Conservation (phyloP, 495 filamentous ascomycete genomes). For the Neurospora sp. region DNA sequence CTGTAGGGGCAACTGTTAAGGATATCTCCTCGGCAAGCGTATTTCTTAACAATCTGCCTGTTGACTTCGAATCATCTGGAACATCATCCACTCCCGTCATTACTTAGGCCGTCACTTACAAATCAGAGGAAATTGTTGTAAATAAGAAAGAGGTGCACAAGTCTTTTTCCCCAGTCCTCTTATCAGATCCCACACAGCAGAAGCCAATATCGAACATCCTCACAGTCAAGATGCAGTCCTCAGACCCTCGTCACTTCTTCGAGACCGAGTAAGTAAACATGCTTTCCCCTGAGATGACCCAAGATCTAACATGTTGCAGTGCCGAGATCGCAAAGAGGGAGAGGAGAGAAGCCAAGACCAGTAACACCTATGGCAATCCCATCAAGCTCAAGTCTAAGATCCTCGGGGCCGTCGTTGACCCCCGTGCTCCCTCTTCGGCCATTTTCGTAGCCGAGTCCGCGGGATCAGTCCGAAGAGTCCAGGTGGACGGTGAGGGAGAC, state of each 20-base stretch:
- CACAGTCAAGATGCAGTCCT: conserved; percentile 21
- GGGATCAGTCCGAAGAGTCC: conserved; percentile 61
- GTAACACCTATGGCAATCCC: conserved; percentile 74
- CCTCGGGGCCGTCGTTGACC: conserved; percentile 63
- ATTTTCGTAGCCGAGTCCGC: conserved; percentile 78
- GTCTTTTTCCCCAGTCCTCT: neutral
- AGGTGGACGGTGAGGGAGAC: conserved; percentile 48
- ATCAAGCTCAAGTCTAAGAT: conserved; percentile 78
- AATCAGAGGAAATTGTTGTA: neutral
- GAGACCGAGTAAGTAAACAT: conserved; percentile 61
- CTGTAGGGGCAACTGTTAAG: neutral
- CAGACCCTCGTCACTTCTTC: conserved; percentile 58
- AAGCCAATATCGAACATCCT: neutral
- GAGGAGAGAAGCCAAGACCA: conserved; percentile 68
- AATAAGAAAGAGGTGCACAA: neutral
- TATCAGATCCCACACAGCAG: neutral
- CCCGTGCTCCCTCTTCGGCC: conserved; percentile 40
- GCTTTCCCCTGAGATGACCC: neutral
- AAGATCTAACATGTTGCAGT: conserved; percentile 30
- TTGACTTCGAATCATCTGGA: neutral
- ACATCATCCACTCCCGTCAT: neutral
- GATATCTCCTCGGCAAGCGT: rapidly evolving
- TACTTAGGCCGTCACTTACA: neutral
- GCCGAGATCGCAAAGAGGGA: conserved; percentile 59
- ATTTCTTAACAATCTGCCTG: neutral